These are phyloP conservation scores for Ascochyta fabae DNA, from an alignment of 2,329 filamentous ascomycete species.

Conservation along the genomic window DNA sequence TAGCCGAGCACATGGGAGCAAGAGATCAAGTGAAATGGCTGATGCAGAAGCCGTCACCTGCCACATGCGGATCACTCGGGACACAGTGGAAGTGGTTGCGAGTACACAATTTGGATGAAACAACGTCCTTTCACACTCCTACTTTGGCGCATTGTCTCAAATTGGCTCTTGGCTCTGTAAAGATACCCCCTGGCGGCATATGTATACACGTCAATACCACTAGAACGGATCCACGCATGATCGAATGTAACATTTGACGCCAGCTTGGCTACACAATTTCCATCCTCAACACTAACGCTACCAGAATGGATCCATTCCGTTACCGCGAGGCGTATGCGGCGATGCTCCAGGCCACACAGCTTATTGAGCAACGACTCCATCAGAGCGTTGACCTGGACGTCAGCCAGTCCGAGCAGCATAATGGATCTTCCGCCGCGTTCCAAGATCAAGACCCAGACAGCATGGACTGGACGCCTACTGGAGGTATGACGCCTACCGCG, in stretches of 20 bases:
- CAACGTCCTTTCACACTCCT: slow-evolving; percentile 4
- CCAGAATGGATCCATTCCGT: slow-evolving; percentile 46
- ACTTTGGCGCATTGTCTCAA: slow-evolving; percentile 6
- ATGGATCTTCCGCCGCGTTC: slow-evolving; percentile 19
- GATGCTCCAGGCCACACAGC: slow-evolving; percentile 45
- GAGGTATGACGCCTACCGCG: slow-evolving; percentile 35
- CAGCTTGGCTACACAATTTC: background rate
- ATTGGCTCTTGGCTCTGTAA: slow-evolving; percentile 14
- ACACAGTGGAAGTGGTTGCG: slow-evolving; percentile 13
- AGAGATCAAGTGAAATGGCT: slow-evolving; percentile 29
- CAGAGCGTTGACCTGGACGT: slow-evolving; percentile 23
- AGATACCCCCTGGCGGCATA: background rate
- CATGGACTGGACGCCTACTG: slow-evolving; percentile 49
- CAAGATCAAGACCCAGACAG: slow-evolving; percentile 44
- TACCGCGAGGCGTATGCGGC: slow-evolving; percentile 48
- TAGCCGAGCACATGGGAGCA: slow-evolving; percentile 18
- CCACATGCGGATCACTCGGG: slow-evolving; percentile 16
- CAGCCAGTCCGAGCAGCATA: slow-evolving; percentile 13
- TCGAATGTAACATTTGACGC: slow-evolving; percentile 4
- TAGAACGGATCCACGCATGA: background rate
- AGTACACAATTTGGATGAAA: slow-evolving; percentile 3
- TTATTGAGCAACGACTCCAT: slow-evolving; percentile 41
- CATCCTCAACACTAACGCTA: slow-evolving; percentile 21
- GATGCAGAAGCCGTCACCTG: slow-evolving; percentile 16
- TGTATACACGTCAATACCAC: background rate